A percentile compares a stretch with the other conserved stretches of the same genome.
phyloP scores from a whole-genome alignment of 2,329 filamentous ascomycete genomes.

The Pseudopyrenochaeta lycopersici region DNA sequence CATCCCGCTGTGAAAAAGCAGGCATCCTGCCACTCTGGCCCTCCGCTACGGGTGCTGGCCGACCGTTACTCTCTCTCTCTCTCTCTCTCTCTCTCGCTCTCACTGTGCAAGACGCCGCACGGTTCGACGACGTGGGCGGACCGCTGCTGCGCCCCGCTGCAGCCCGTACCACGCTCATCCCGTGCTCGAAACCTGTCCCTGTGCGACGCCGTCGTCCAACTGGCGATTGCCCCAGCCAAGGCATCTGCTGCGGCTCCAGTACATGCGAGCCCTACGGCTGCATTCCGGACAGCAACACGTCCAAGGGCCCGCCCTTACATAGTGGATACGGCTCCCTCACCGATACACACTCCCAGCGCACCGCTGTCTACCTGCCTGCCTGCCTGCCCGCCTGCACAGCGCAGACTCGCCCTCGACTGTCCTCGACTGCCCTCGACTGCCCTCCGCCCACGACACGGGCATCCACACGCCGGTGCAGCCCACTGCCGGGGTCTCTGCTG shows the following conservation, averaged over 20 bases:
- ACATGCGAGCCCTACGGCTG: slow-evolving; percentile 18
- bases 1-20: slow-evolving; percentile 27
- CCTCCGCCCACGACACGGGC: no score
- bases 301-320: slow-evolving; percentile 20
- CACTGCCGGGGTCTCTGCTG: slow-evolving; percentile 42
- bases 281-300: slow-evolving; percentile 18
- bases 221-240: not conserved
- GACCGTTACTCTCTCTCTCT: no score
- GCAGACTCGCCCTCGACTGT: not conserved
- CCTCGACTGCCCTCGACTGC: no score
- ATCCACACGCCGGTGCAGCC: slow-evolving; percentile 1
- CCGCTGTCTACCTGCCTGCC: slow-evolving; percentile 10
- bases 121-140: slow-evolving; percentile 4
- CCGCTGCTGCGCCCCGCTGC: slow-evolving; percentile 50
- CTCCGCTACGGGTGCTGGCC: slow-evolving; percentile 13
- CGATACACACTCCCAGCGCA: slow-evolving; percentile 4
- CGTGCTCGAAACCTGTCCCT: slow-evolving; percentile 16
- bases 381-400: not conserved
- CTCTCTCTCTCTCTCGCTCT: no score
- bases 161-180: slow-evolving; percentile 21
- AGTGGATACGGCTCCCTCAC: slow-evolving; percentile 9
- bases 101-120: slow-evolving; percentile 16
- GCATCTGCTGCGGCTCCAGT: slow-evolving; percentile 17
- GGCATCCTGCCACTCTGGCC: slow-evolving; percentile 9
- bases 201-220: slow-evolving; percentile 18